Base-by-base conservation (phyloP, 352 stramenopile species). In the Globisporangium splendens region DNA sequence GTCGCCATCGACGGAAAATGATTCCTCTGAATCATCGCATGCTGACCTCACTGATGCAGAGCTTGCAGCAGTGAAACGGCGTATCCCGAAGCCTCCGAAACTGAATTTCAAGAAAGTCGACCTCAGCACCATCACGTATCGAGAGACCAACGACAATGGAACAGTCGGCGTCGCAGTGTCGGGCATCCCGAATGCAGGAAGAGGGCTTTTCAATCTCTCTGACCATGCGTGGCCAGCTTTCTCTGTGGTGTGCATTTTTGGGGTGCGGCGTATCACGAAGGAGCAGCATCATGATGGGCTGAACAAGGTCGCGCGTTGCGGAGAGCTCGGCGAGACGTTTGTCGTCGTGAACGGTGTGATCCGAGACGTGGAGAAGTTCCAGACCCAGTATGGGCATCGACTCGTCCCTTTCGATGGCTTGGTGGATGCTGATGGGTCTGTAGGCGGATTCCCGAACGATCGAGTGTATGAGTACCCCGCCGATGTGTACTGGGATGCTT, bases 231-330 rank as follows among this genome's bases (percentile, higher is more conserved):
- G 86, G 86, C 86, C 86, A 21, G 86, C 86, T 7, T 95, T 95
- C 62, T 95, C 86, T 2, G 83, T 95, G 50, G 86, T 95, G 46
- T 95, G 86, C 65, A 95, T 95, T 51, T 95, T 95, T 62, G 86
- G 86, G 43, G 81, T 91, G 20, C 81, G 86, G 10, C 83, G 86
- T 46, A 93, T 95, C 66, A 91, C 79, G 13, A 88, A 93, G 59
- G 86, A 93, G 63, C 83, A 89, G 72, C 86, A 95, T 41, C 83
- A 95, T 56, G 86, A 95, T 42, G 86, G 86, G 1, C 71, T 95
- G 54, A 95, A 92, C 75, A 95, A 95, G 55, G 86, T 95, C 33
- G 86, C 86, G 13, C 73, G 79, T 0, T 95, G 86, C 20, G 86
- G 86, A 24, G 86, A 95, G 50, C 70, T 95, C 10, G 86, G 86